Evolutionary conservation across 768 basidiomycete genomes (phyloP), one percentile per base, ranked within the genome.

Genomic region (Tulasnella calospora): DNA sequence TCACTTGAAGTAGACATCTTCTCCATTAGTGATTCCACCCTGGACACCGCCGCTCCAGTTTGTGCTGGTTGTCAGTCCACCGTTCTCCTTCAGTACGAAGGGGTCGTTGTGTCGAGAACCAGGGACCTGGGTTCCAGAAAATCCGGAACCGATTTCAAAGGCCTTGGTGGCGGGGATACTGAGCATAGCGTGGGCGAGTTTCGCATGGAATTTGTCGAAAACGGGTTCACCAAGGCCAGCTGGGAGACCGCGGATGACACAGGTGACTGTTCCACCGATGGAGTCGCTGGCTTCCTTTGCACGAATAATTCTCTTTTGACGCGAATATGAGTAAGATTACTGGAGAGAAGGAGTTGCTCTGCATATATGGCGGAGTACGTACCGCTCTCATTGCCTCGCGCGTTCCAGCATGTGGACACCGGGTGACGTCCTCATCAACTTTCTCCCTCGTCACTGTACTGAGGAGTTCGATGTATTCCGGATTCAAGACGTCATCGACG

Each of bases 41-140:
- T 99, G 98, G 77, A 98, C 88, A 73, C 98, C 98, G 70, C 98
- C 98, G 82, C 94, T 96, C 94, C 95, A 94, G 86, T 99, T 99
- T 69, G 95, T 94, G 78, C 85, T 82, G 13, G 98, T 99, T 38
- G 94, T 91, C 40, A 99, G 87, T 73, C 87, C 86, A 80, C 92
- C 88, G 5, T 84, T 83, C 78, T 88, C 81, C 80, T 83, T 89
- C 77, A 84, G 82, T 30, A 93, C 86, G 84, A 97, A 99, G 30
- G 90, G 84, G 84, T 99, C 98, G 84, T 99, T 99, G 86, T 99
- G 98, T 82, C 88, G 89, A 85, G 91, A 93, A 47, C 98, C 98
- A 8, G 94, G 93, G 69, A 98, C 91, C 85, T 96, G 92, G 7
- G 96, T 95, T 9, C 98, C 98, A 81, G 90, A 88, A 89, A 99